Percentiles rank a stretch among this genome's conserved stretches.
These are phyloP conservation scores for Trichoderma guizhouense DNA, from an alignment of 2,329 filamentous ascomycete genomes.

Conservation along the genomic window DNA sequence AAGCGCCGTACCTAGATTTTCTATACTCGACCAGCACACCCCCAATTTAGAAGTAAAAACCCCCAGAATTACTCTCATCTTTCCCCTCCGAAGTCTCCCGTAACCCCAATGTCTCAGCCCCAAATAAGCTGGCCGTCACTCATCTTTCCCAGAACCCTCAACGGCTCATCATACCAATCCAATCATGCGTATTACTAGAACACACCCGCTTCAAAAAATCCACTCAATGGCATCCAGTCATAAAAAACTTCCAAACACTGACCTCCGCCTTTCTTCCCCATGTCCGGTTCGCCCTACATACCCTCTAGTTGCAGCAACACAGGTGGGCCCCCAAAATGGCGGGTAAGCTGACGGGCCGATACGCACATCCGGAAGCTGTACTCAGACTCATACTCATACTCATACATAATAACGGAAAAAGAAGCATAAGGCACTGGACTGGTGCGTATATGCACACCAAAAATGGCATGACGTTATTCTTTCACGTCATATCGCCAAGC, in stretches of 20 bases:
- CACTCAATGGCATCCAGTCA: background rate
- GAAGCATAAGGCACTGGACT: background rate
- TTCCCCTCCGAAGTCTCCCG: background rate
- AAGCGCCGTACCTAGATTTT: background rate
- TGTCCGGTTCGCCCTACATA: background rate
- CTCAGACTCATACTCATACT: background rate
- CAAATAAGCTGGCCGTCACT: background rate
- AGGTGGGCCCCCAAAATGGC: background rate
- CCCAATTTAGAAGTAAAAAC: too few species aligned
- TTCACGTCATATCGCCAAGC: background rate
- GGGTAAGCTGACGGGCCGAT: slow-evolving; percentile 11
- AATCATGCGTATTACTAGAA: background rate
- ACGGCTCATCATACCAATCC: background rate
- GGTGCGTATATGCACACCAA: background rate
- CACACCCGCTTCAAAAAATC: background rate
- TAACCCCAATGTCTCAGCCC: background rate
- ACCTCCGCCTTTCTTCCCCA: background rate
- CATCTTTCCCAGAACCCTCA: too few species aligned
- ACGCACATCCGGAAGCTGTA: background rate
- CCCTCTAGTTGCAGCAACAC: background rate
- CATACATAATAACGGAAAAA: background rate
- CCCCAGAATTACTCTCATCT: background rate
- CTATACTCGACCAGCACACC: too few species aligned
- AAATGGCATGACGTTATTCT: background rate
- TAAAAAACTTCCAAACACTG: background rate